Evolutionary conservation across 2,329 filamentous ascomycete species (phyloP), one percentile per base, ranked within the genome.

Genomic region (Paecilomyces sp.): DNA sequence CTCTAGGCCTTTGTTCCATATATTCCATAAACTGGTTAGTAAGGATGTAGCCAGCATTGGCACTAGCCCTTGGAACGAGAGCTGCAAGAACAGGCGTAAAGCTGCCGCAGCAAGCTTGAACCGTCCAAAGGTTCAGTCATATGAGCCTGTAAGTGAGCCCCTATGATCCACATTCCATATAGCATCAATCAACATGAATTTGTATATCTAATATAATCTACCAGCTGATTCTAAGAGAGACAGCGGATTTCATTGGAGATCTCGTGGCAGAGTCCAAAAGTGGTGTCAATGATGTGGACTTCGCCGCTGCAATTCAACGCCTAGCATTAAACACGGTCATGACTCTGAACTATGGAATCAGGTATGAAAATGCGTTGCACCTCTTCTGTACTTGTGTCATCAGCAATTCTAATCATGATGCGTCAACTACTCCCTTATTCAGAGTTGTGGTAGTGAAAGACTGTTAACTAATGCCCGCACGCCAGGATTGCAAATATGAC

Each of bases 1-100:
- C 58, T 76, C 73, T 5, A 66, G 76, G 18, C 77, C 77, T 0
- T 74, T 77, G 6, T 77, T 79, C 58, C 78, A 77, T 67, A 79
- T 77, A 1, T 79, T 79, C 60, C 77, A 79, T 57, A 78, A 78
- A 62, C 72, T 74, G 33, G 60, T 61, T 2, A 61, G 60, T 28
- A 60, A 57, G 15, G 55, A 60, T 7, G 56, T 59, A 33, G 52
- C 60, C 18, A 63, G 59, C 25, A 63, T 63, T 36, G 61, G 61
- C 2, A 63, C 61, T 8, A 61, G 59, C 34, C 61, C 61, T 5
- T 61, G 59, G 60, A 31, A 57, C 25, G 57, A 63, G 24, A 61
- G 60, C 34, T 61, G 59, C 25, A 63, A 63, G 52, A 58, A 58
- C 31, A 59, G 61, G 25, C 33, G 61, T 12, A 63, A 61, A 34